Percentiles rank a stretch among this genome's conserved stretches.
Conservation (phyloP, 306 rosid genomes). For the Castanopsis chinensis region DNA sequence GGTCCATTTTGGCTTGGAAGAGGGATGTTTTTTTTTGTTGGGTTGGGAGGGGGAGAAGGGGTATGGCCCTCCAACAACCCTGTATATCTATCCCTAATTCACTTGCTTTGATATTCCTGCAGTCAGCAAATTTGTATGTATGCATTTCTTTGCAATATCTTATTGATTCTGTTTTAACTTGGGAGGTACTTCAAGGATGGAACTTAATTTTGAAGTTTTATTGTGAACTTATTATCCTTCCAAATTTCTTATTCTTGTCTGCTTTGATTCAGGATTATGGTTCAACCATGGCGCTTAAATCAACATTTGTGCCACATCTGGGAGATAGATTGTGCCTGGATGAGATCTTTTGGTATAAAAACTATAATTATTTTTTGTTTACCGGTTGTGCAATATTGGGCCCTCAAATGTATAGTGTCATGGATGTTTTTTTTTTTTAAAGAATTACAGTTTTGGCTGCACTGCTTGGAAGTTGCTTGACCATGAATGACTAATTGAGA, state of each 20-base stretch:
- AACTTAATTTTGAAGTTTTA: conserved; percentile 5
- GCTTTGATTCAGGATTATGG: conserved; percentile 37
- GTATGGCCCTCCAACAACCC: neutral
- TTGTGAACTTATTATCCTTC: neutral
- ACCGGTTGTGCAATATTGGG: neutral
- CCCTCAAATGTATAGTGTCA: neutral
- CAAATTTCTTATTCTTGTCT: conserved; percentile 7
- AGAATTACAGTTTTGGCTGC: neutral
- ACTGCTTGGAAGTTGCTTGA: neutral
- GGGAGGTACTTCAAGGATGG: neutral
- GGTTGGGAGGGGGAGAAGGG: too few relatives aligned
- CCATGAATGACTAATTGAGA: neutral
- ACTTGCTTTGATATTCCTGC: conserved; percentile 6
- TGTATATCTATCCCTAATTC: neutral
- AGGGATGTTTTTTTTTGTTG: neutral
- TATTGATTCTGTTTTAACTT: conserved; percentile 11
- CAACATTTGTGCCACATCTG: conserved; percentile 12
- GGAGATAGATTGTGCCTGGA: conserved; percentile 1
- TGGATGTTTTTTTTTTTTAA: neutral
- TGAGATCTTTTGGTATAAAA: neutral
- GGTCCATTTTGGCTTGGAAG: neutral
- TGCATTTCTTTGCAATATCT: conserved; percentile 11
- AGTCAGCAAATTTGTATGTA: conserved; percentile 1
- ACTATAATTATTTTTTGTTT: neutral
- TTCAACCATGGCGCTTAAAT: conserved; percentile 22